Evolutionary conservation across 1,284 basidiomycete species (phyloP).

Genomic region (Ceratobasidium theobromae): DNA sequence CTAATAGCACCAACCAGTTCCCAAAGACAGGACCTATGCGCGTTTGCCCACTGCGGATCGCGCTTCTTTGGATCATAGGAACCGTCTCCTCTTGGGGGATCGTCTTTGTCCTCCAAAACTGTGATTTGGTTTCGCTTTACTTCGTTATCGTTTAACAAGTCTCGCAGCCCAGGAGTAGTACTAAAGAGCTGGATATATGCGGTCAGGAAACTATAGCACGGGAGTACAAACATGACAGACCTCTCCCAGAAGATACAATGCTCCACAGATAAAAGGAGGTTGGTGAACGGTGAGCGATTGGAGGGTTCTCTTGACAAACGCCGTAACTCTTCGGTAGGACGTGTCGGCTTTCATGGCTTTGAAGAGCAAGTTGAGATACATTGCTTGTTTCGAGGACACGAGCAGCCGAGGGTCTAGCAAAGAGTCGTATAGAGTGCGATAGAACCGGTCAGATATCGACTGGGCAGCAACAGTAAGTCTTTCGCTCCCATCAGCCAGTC

Average conservation of each 20-base stretch:
- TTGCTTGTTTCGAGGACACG: slow-evolving; percentile 89
- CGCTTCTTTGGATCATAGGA: slow-evolving; percentile 86
- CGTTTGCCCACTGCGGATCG: slow-evolving; percentile 86
- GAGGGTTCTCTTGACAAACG: slow-evolving; percentile 84
- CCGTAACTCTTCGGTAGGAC: slow-evolving; percentile 67
- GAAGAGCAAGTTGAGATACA: slow-evolving; percentile 96
- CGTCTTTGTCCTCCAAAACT: slow-evolving; percentile 52
- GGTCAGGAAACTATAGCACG: neutral
- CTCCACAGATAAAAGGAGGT: slow-evolving; percentile 88
- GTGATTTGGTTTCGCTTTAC: slow-evolving; percentile 42
- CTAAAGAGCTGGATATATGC: slow-evolving; percentile 66
- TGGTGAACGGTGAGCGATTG: slow-evolving; percentile 81
- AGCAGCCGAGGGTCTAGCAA: slow-evolving; percentile 82
- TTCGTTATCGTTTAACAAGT: slow-evolving; percentile 43
- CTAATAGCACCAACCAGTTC: slow-evolving; percentile 65
- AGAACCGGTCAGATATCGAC: slow-evolving; percentile 81
- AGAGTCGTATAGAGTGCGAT: slow-evolving; percentile 87
- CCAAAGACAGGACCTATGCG: slow-evolving; percentile 82
- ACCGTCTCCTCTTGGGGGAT: slow-evolving; percentile 42
- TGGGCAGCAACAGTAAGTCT: slow-evolving; percentile 42
- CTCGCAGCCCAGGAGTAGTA: slow-evolving; percentile 67
- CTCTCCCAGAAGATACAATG: slow-evolving; percentile 61
- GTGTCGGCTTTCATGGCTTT: slow-evolving; percentile 85
- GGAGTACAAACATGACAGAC: slow-evolving; percentile 42
- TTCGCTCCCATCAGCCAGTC: neutral